Evolutionary conservation across 2,329 filamentous ascomycete genomes (phyloP), one percentile per base, ranked within the genome.

Genomic region (Fusarium cyanostomum): DNA sequence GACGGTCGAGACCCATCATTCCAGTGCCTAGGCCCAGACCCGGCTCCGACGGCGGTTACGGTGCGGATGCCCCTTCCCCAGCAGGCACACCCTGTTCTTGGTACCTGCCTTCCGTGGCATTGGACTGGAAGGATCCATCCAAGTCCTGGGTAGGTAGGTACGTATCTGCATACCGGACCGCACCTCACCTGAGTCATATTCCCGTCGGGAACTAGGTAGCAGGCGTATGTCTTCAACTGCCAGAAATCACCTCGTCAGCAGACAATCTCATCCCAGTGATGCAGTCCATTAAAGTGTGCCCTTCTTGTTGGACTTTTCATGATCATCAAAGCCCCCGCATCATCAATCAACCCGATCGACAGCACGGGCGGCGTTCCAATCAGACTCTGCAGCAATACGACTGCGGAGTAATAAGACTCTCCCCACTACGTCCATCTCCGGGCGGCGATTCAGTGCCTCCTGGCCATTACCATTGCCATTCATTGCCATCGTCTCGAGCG

Each of bases 91-190:
- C 37, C 37, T 18, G 37, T 52, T 43, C 37, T 52, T 52, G 50
- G 56, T 65, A 50, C 62, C 61, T 64, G 62, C 62, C 62, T 65
- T 52, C 33, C 56, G 37, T 30, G 41, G 56, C 50, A 62, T 28
- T 46, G 59, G 41, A 30, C 15, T n/a, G n/a, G 43, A 27, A 46
- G 43, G 37, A n/a, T 42, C 12, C 48, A 45, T 57, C 46, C n/a
- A n/a, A n/a, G n/a, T n/a, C n/a, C n/a, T n/a, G n/a, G n/a, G n/a
- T n/a, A n/a, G n/a, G n/a, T n/a, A n/a, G n/a, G n/a, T n/a, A n/a
- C n/a, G n/a, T n/a, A n/a, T n/a, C 37, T 30, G 24, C 24, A 38
- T 13, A 26, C 18, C n/a, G n/a, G n/a, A n/a, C n/a, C n/a, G n/a
- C n/a, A n/a, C n/a, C n/a, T n/a, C n/a, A n/a, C n/a, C n/a, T n/a